phyloP scores from a whole-genome alignment of 495 filamentous ascomycete species.

The Lepidopterella palustris region DNA sequence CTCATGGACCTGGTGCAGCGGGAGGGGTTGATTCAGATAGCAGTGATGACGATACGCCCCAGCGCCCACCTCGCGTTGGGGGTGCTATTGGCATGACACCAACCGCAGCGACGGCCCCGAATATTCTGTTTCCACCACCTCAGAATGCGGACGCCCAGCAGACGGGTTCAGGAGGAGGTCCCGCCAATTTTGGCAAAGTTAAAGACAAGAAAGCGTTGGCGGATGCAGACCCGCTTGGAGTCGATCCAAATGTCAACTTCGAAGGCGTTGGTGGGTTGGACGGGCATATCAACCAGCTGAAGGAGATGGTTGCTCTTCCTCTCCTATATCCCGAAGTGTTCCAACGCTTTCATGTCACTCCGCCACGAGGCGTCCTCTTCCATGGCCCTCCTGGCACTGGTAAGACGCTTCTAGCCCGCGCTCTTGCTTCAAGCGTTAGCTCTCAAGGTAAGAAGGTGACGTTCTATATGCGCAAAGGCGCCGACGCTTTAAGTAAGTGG shows the following conservation, averaged over 20 bases:
- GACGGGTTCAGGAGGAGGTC: conserved; percentile 52
- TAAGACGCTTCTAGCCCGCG: conserved; percentile 91
- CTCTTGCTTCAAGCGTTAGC: conserved; percentile 75
- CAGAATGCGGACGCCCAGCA: conserved; percentile 60
- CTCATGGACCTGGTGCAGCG: conserved; percentile 67
- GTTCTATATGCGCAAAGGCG: conserved; percentile 98
- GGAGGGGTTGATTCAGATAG: conserved; percentile 88
- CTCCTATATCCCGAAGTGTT: conserved; percentile 96
- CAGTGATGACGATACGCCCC: conserved; percentile 80
- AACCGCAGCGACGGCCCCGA: conserved; percentile 53
- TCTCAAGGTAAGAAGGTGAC: conserved; percentile 84
- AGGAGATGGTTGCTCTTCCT: conserved; percentile 95
- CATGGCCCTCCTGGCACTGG: conserved; percentile 96
- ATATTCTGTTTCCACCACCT: conserved; percentile 54
- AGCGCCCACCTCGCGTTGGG: conserved; percentile 46
- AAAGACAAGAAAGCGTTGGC: conserved; percentile 76
- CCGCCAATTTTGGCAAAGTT: conserved; percentile 81
- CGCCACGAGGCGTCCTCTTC: conserved; percentile 90
- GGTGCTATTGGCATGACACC: conserved; percentile 69
- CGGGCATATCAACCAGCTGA: conserved; percentile 88
- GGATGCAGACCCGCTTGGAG: conserved; percentile 89
- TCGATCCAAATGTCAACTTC: conserved; percentile 86
- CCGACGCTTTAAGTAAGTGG: conserved; percentile 96
- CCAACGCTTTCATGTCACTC: conserved; percentile 79
- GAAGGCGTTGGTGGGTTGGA: conserved; percentile 86